Conservation (phyloP, 352 stramenopile species). For the Phytophthora sansomeana region DNA sequence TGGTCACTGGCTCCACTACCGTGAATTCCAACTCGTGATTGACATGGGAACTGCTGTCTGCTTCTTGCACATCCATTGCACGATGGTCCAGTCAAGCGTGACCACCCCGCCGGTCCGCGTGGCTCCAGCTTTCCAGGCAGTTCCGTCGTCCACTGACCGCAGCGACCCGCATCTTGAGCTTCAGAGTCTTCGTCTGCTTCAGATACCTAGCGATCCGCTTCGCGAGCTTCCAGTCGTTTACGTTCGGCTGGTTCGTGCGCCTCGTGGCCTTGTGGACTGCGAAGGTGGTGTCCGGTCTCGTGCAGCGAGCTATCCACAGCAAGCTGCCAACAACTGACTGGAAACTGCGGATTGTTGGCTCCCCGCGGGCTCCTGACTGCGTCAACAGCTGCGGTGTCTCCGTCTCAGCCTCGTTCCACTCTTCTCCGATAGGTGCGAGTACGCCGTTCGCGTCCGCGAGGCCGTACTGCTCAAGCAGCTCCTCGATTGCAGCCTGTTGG, state of each 20-base stretch:
- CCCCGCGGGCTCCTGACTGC: background rate
- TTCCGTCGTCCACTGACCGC: too few relatives aligned
- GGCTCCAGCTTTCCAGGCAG: too few relatives aligned
- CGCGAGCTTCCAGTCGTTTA: background rate
- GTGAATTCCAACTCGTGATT: background rate
- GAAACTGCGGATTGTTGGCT: slow-evolving; percentile 29
- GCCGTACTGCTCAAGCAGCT: slow-evolving; percentile 21
- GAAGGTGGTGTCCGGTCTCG: slow-evolving; percentile 34
- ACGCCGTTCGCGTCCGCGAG: slow-evolving; percentile 32
- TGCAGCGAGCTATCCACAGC: slow-evolving; percentile 39
- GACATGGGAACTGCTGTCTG: background rate
- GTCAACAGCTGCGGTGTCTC: background rate
- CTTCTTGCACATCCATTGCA: background rate
- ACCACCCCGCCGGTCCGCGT: background rate
- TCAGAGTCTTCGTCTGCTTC: background rate
- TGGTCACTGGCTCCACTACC: background rate
- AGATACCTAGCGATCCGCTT: background rate
- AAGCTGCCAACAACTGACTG: slow-evolving; percentile 43
- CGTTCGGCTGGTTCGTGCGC: background rate
- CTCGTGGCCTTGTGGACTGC: slow-evolving; percentile 18
- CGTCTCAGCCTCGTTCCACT: background rate
- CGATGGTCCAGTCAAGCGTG: background rate
- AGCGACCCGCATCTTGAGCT: background rate
- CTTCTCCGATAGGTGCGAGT: slow-evolving; percentile 3
- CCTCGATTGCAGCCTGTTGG: background rate